Evolutionary conservation across 306 rosid species (phyloP), one percentile per base, ranked within the genome.

Genomic region (Prunus dulcis): DNA sequence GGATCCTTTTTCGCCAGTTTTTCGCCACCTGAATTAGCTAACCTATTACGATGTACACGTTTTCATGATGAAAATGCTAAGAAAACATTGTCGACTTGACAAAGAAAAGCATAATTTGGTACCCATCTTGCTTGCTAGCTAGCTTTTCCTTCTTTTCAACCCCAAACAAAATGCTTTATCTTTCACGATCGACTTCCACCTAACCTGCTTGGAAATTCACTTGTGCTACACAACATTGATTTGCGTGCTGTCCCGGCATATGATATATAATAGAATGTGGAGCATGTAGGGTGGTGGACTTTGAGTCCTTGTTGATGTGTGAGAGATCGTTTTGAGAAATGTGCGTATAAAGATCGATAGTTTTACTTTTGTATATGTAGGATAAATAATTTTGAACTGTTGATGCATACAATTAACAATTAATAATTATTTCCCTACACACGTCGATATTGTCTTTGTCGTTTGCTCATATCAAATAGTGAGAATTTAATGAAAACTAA

Each of bases 131-230:
- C 67, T 13, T 3, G 7, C 7, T 14, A 52, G 46, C 38, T 23
- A 45, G 60, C 77, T 46, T 60, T 73, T 73, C 47, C 77, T 61
- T 61, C 19, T 4, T 46, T 60, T 61, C 69, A 61, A 61, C 69
- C 68, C 77, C 38, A 46, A 58, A 28, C 19, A 45, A 61, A 61
- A 38, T 46, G 60, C 60, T 73, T 73, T 73, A 17, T 49, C 69
- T 60, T 61, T 61, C 69, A 45, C 50, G 27, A 64, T 50, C 69
- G 15, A 64, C 77, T 1, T 45, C 60, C 77, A 43, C 66, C 52
- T 49, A 58, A 65, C 67, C 13, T 13, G 17, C 58, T 45, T 11
- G 69, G 69, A 60, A 73, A 73, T 73, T 46, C 46, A 60, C 27
- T 57, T 57, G 64, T 23, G 45, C 43, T 10, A 73, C 56, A 73